Evolutionary conservation across 2,329 filamentous ascomycete species (phyloP).

Genomic region (Talaromyces funiculosus): DNA sequence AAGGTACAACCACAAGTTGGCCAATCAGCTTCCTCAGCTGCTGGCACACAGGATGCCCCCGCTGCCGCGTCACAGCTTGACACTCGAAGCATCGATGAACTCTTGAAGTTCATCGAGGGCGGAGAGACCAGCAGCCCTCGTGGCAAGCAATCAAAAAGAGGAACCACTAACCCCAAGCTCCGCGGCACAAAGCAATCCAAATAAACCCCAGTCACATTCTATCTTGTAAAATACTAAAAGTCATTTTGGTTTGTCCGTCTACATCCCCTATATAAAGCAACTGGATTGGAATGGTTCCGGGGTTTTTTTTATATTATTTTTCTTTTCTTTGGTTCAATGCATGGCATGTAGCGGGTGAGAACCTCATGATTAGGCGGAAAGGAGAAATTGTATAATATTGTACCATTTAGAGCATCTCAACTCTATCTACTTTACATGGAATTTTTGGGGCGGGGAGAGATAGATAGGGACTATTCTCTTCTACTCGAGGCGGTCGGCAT

Average conservation of each 20-base stretch:
- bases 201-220: not conserved
- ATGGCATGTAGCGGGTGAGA: constrained; percentile 16
- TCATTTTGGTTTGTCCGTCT: constrained; percentile 4
- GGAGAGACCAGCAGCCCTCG: constrained; percentile 37
- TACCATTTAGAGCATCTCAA: constrained; percentile 31
- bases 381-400: constrained; percentile 14
- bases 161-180: constrained; percentile 40
- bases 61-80: constrained; percentile 52
- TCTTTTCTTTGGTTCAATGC: constrained; percentile 8
- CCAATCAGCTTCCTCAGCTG: constrained; percentile 50
- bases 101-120: constrained; percentile 92
- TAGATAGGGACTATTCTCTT: not conserved
- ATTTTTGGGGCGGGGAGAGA: too few relatives aligned
- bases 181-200: constrained; percentile 37
- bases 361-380: constrained; percentile 15
- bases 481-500: not conserved
- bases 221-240: constrained; percentile 5
- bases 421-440: constrained; percentile 21
- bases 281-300: not conserved
- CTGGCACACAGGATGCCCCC: constrained; percentile 33
- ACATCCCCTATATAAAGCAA: not conserved
- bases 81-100: constrained; percentile 81
- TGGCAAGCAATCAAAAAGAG: constrained; percentile 42
- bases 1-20: constrained; percentile 60
- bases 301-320: constrained; percentile 2